Conservation (phyloP, 768 basidiomycete species). For the Trametes punicea region DNA sequence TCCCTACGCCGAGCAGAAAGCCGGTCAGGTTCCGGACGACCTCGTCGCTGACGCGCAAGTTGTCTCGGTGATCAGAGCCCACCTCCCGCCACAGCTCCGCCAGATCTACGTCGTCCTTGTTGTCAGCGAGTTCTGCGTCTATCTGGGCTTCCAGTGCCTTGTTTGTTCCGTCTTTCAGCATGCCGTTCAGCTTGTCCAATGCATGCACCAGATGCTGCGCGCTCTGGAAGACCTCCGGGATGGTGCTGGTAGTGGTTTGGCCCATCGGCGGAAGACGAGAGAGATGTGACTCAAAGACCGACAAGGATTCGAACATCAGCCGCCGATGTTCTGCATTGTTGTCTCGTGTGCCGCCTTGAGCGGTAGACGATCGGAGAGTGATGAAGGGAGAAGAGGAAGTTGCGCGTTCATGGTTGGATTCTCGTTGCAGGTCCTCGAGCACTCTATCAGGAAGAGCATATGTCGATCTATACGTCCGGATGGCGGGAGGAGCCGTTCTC, state of each 20-base stretch:
- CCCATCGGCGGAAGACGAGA: slow-evolving; percentile 49
- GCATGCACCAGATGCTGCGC: slow-evolving; percentile 63
- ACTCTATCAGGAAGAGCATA: slow-evolving; percentile 29
- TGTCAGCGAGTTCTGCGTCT: slow-evolving; percentile 63
- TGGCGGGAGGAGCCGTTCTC: slow-evolving; percentile 36
- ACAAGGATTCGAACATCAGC: slow-evolving; percentile 67
- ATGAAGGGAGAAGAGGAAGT: slow-evolving; percentile 20
- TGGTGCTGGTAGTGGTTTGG: slow-evolving; percentile 36
- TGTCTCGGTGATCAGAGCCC: slow-evolving; percentile 70
- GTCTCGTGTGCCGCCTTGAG: slow-evolving; percentile 18
- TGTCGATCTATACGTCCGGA: slow-evolving; percentile 42
- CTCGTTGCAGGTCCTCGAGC: slow-evolving; percentile 4
- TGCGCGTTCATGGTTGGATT: slow-evolving; percentile 13
- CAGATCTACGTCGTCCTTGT: slow-evolving; percentile 34
- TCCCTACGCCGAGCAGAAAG: slow-evolving; percentile 72
- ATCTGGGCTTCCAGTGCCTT: slow-evolving; percentile 72
- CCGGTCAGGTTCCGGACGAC: slow-evolving; percentile 73
- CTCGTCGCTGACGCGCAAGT: slow-evolving; percentile 71
- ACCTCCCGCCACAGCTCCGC: slow-evolving; percentile 66
- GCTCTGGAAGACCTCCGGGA: slow-evolving; percentile 54
- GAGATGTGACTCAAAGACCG: slow-evolving; percentile 67
- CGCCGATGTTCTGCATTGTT: slow-evolving; percentile 52
- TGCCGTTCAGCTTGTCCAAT: slow-evolving; percentile 63
- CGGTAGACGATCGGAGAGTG: slow-evolving; percentile 11
- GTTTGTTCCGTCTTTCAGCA: slow-evolving; percentile 53